These are phyloP conservation scores for Monosporascus cannonballus DNA, from an alignment of 2,329 filamentous ascomycete genomes.

Conservation along the genomic window DNA sequence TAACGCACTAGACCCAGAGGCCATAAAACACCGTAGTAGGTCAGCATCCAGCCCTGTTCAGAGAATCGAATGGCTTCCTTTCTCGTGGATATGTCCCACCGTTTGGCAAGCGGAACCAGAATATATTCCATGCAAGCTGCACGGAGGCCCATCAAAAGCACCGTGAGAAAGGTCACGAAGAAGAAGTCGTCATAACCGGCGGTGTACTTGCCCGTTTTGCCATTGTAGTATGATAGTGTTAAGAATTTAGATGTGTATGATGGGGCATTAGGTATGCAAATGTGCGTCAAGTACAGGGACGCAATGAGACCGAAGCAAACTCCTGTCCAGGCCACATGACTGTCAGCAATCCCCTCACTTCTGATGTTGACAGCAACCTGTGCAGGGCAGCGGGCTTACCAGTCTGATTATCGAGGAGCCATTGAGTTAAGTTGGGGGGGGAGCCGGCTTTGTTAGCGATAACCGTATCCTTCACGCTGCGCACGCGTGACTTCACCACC, in stretches of 20 bases:
- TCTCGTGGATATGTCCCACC: conserved; percentile 62
- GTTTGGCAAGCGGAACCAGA: conserved; percentile 68
- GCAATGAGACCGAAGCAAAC: conserved; percentile 77
- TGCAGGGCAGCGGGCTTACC: not conserved
- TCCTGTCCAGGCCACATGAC: conserved; percentile 41
- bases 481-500: no score
- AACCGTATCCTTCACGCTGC: no score
- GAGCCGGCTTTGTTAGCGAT: no score
- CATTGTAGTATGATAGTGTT: conserved; percentile 74
- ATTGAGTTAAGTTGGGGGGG: not conserved
- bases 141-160: conserved; percentile 78
- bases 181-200: conserved; percentile 72
- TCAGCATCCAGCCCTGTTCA: conserved; percentile 84
- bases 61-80: conserved; percentile 78
- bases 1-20: conserved; percentile 70
- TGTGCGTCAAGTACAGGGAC: conserved; percentile 71
- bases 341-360: not conserved
- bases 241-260: conserved; percentile 77
- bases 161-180: conserved; percentile 68
- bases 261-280: conserved; percentile 70
- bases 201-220: conserved; percentile 60
- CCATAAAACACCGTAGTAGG: conserved; percentile 80
- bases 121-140: conserved; percentile 81
- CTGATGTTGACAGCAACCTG: not conserved
- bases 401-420: not conserved